phyloP scores from a whole-genome alignment of 306 rosid genomes.

The Prunus davidiana region DNA sequence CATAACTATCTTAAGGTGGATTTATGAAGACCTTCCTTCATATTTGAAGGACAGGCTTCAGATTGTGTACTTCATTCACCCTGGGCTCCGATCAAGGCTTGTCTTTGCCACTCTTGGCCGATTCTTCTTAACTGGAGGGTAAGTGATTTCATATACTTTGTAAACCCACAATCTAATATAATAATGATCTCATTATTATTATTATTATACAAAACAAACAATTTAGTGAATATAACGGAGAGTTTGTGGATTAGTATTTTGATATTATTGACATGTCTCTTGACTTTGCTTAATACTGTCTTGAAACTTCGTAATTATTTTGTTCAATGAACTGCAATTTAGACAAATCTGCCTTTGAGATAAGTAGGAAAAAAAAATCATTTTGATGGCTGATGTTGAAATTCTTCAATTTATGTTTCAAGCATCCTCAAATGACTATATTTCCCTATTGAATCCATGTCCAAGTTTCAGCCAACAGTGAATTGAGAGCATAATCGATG shows the following conservation, averaged over 20 bases:
- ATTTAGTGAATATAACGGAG: not conserved
- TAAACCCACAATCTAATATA: not conserved
- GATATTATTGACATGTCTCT: not conserved
- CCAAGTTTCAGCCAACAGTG: not conserved
- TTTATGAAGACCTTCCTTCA: conserved; percentile 80
- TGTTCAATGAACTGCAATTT: not conserved
- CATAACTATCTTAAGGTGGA: conserved; percentile 89
- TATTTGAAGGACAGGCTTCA: conserved; percentile 80
- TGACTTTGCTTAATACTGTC: not conserved
- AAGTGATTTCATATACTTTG: conserved; percentile 30
- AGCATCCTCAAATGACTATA: not conserved
- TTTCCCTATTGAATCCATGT: not conserved
- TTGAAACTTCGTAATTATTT: not conserved
- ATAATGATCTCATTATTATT: not conserved
- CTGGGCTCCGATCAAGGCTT: conserved; percentile 86
- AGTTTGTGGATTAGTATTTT: not conserved
- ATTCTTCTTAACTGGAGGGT: conserved; percentile 88
- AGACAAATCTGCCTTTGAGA: not conserved
- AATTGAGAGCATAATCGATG: not conserved
- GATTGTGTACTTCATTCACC: conserved; percentile 77
- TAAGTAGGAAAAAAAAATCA: not conserved
- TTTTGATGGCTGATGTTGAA: not conserved
- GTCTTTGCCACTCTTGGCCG: conserved; percentile 84
- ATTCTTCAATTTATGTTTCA: not conserved
- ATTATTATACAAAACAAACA: no score